phyloP scores from a whole-genome alignment of 139 green algal species.

The Picochlorum sp. region DNA sequence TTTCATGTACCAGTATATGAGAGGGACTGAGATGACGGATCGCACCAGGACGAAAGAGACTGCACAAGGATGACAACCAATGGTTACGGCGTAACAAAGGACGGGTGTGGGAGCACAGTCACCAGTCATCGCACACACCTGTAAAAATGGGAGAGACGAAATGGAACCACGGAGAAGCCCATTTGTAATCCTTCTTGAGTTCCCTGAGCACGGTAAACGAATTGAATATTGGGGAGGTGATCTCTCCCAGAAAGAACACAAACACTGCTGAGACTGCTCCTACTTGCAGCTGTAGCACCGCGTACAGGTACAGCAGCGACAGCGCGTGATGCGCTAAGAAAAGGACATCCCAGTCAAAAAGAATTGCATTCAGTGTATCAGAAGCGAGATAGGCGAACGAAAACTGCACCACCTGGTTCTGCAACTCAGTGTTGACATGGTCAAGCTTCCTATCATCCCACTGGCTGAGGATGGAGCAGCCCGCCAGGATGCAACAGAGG shows the following conservation, averaged over 20 bases:
- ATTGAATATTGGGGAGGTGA: conserved; percentile 19
- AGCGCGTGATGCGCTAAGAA: conserved; percentile 30
- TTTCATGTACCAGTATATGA: background rate
- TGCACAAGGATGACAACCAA: background rate
- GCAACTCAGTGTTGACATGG: conserved; percentile 1
- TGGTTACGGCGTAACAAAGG: background rate
- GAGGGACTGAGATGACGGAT: background rate
- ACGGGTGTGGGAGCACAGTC: too few species aligned
- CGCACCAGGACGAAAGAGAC: background rate
- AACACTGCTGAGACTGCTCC: background rate
- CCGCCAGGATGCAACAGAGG: background rate
- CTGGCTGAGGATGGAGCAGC: background rate
- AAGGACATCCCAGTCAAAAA: conserved; percentile 16
- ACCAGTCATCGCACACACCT: background rate
- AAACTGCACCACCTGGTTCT: conserved; percentile 23
- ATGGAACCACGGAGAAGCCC: background rate
- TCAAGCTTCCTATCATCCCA: conserved; percentile 1
- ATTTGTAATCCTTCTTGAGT: background rate
- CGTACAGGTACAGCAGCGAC: conserved; percentile 19
- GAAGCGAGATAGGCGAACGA: conserved; percentile 26
- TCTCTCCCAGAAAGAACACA: conserved; percentile 16
- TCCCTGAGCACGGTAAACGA: conserved; percentile 1
- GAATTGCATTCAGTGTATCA: conserved; percentile 23
- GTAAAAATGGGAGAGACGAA: conserved; percentile 18
- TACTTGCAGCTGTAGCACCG: background rate